Conservation (phyloP, 2,329 filamentous ascomycete species). For the Pseudogymnoascus sp. region DNA sequence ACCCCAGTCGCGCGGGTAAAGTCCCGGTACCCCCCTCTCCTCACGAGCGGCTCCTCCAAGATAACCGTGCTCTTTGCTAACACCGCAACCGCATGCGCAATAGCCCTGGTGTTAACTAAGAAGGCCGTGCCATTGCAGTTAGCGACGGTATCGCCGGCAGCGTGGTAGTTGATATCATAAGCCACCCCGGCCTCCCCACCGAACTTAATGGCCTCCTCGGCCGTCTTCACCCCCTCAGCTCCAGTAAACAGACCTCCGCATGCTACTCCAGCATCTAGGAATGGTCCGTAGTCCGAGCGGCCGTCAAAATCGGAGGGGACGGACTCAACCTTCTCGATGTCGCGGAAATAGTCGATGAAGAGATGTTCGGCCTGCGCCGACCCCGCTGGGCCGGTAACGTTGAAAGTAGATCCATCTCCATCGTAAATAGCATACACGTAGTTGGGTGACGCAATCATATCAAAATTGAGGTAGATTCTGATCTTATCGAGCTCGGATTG, state of each 20-base stretch:
- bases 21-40: background rate
- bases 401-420: conserved; percentile 48
- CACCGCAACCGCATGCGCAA: conserved; percentile 45
- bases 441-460: conserved; percentile 60
- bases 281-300: conserved; percentile 52
- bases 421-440: conserved; percentile 47
- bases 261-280: conserved; percentile 48
- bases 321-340: conserved; percentile 34
- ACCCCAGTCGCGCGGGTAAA: background rate
- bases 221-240: conserved; percentile 52
- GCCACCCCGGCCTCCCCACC: conserved; percentile 47
- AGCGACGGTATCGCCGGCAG: conserved; percentile 42
- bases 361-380: conserved; percentile 47
- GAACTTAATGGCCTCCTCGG: conserved; percentile 41
- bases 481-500: conserved; percentile 47
- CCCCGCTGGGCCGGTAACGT: conserved; percentile 46
- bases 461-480: conserved; percentile 54
- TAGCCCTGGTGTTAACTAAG: conserved; percentile 47
- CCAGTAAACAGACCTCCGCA: conserved; percentile 53
- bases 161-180: conserved; percentile 52
- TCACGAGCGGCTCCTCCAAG: conserved; percentile 23
- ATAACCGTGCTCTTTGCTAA: conserved; percentile 42
- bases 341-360: conserved; percentile 43
- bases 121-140: conserved; percentile 49
- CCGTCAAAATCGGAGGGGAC: conserved; percentile 47